Base-by-base conservation (phyloP, 768 basidiomycete species). In the Hirschioporus abietinus region DNA sequence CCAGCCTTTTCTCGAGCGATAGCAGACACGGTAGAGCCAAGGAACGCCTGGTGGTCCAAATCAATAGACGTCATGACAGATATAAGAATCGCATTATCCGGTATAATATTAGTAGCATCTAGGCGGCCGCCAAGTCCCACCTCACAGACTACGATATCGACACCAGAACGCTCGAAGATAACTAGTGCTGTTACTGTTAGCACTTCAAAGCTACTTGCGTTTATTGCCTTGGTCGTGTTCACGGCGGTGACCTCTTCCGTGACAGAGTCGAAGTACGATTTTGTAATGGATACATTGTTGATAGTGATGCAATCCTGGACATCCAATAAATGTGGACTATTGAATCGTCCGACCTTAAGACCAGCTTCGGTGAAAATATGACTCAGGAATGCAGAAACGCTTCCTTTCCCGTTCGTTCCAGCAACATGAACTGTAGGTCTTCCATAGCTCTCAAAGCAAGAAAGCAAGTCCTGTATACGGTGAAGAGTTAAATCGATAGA, bases 391-490 rank as follows among this genome's bases (percentile, higher is more conserved):
- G 90, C 89, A 0, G 94, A 88, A 15, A 96, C 93, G 70, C 93
- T 96, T 36, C 97, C 97, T 76, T 99, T 99, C 9, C 96, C 96
- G 77, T 99, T 99, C 0, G 97, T 99, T 0, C 97, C 97, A 8
- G 95, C 88, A 66, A 99, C 84, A 73, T 99, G 97, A 36, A 92
- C 81, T 0, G 95, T 93, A 0, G 95, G 96, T 1, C 92, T 84
- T 0, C 81, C 86, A 72, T 91, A 90, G 0, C 80, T 77, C 0
- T 86, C 87, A 5, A 96, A 77, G 70, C 81, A 72, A 1, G 74
- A 66, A 35, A 89, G 82, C 0, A 95, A 80, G 2, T 66, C 74
- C 58, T 74, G 71, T 42, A 93, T 81, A 7, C 89, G 84, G 64
- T 87, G 81, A 2, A 93, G 80, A 15, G 84, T 83, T 10, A 93